phyloP scores from a whole-genome alignment of 768 basidiomycete genomes.

The Naganishia friedmannii region DNA sequence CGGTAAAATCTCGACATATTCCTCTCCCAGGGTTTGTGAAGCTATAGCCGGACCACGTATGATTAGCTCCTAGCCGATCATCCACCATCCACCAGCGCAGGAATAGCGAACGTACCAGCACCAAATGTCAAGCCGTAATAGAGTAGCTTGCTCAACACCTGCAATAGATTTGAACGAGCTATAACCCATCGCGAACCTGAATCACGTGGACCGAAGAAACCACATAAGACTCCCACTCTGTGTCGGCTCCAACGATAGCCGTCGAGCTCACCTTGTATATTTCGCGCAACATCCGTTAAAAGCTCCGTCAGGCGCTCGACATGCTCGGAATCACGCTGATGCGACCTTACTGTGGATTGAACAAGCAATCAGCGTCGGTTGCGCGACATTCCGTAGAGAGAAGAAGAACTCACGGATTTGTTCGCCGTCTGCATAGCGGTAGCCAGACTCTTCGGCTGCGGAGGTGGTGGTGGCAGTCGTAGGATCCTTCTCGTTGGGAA shows the following conservation, averaged over 20 bases:
- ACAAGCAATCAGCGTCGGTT: background rate
- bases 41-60: constrained; percentile 28
- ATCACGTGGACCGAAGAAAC: constrained; percentile 22
- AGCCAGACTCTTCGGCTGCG: constrained; percentile 1
- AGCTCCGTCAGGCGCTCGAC: constrained; percentile 42
- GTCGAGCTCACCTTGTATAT: constrained; percentile 41
- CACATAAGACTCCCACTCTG: background rate
- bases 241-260: background rate
- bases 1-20: constrained; percentile 52
- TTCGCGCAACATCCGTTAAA: constrained; percentile 42
- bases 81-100: background rate
- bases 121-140: constrained; percentile 50
- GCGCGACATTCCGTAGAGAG: background rate
- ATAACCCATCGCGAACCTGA: constrained; percentile 44
- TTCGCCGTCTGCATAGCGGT: constrained; percentile 16
- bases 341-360: constrained; percentile 41
- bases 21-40: constrained; percentile 50
- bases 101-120: constrained; percentile 23
- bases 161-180: constrained; percentile 39
- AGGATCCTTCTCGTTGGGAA: background rate
- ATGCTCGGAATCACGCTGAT: constrained; percentile 48
- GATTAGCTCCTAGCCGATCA: background rate
- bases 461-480: background rate
- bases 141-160: constrained; percentile 39
- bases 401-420: background rate